Evolutionary conservation across 2,329 filamentous ascomycete genomes (phyloP).

Genomic region (Penicillium thymicola): DNA sequence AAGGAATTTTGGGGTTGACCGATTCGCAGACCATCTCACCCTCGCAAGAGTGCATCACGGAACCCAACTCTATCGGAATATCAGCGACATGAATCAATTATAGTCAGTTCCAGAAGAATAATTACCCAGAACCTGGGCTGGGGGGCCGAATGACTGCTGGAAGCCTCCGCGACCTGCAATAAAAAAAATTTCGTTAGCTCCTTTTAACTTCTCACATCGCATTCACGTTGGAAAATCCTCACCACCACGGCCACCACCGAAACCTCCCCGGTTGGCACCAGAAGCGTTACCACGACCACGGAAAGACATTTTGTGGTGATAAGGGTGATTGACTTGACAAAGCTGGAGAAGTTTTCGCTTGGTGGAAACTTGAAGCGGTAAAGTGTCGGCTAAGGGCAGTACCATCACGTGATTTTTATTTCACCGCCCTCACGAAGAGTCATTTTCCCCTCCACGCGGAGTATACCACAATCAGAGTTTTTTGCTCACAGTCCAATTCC

Average conservation of each 20-base stretch:
- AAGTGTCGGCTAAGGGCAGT: slow-evolving; percentile 41
- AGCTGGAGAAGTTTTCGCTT: slow-evolving; percentile 38
- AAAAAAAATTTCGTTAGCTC: slow-evolving; percentile 37
- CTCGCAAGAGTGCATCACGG: slow-evolving; percentile 90
- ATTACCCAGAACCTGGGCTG: slow-evolving; percentile 58
- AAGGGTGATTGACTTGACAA: slow-evolving; percentile 28
- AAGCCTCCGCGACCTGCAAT: slow-evolving; percentile 59
- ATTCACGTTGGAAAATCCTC: slow-evolving; percentile 17
- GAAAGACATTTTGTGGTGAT: slow-evolving; percentile 58
- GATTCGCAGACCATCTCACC: slow-evolving; percentile 98
- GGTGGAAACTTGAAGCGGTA: slow-evolving; percentile 46
- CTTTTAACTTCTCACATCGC: slow-evolving; percentile 8
- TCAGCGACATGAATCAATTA: slow-evolving; percentile 28
- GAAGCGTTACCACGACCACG: slow-evolving; percentile 53
- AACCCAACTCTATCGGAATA: slow-evolving; percentile 71
- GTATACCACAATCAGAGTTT: slow-evolving; percentile 11
- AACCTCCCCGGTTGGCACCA: slow-evolving; percentile 53
- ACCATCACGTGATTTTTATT: slow-evolving; percentile 26
- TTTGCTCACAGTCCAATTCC: slow-evolving; percentile 22
- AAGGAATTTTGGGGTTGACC: slow-evolving; percentile 91
- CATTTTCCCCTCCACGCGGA: slow-evolving; percentile 22
- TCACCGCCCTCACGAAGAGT: slow-evolving; percentile 33
- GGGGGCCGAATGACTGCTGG: slow-evolving; percentile 61
- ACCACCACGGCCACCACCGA: slow-evolving; percentile 43
- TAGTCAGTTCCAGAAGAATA: slow-evolving; percentile 8